Percentiles rank a stretch among this genome's conserved stretches.
These are phyloP conservation scores for Pachysolen tannophilus DNA, from an alignment of 805 yeast species.

Conservation along the genomic window DNA sequence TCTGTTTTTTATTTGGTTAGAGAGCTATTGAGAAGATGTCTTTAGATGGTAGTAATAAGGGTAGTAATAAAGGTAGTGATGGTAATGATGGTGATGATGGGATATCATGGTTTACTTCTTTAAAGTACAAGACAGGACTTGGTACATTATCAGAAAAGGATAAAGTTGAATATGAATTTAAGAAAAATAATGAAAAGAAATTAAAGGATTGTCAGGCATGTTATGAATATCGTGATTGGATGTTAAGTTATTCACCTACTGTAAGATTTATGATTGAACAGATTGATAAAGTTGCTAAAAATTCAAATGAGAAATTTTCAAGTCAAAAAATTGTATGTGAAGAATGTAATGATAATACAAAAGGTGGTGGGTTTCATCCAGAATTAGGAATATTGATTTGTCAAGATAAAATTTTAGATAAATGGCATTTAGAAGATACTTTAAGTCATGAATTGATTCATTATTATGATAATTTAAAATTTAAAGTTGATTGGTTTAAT, in stretches of 20 bases:
- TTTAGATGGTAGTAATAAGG: too few species aligned
- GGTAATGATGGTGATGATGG: too few species aligned
- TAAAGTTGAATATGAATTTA: slow-evolving; percentile 46
- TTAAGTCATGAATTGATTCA: slow-evolving; percentile 90
- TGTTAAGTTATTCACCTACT: slow-evolving; percentile 71
- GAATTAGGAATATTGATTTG: slow-evolving; percentile 80
- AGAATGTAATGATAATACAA: slow-evolving; percentile 68
- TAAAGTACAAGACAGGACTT: slow-evolving; percentile 64
- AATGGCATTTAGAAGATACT: slow-evolving; percentile 84
- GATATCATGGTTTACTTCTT: slow-evolving; percentile 72
- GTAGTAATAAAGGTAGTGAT: too few species aligned
- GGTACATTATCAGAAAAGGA: slow-evolving; percentile 49
- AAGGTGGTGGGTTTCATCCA: slow-evolving; percentile 91
- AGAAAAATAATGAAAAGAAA: slow-evolving; percentile 38
- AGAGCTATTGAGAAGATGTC: too few species aligned
- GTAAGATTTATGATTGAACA: slow-evolving; percentile 84
- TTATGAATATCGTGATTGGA: slow-evolving; percentile 72
- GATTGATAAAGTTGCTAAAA: slow-evolving; percentile 49
- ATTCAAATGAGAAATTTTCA: slow-evolving; percentile 43
- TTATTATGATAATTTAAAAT: slow-evolving; percentile 84
- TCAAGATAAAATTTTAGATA: slow-evolving; percentile 66
- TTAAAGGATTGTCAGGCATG: slow-evolving; percentile 60
- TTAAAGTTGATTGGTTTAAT: slow-evolving; percentile 79
- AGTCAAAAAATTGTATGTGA: slow-evolving; percentile 63
- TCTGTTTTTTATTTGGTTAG: too few species aligned